Base-by-base conservation (phyloP, 148 eudicot species). In the Rheum nobile region DNA sequence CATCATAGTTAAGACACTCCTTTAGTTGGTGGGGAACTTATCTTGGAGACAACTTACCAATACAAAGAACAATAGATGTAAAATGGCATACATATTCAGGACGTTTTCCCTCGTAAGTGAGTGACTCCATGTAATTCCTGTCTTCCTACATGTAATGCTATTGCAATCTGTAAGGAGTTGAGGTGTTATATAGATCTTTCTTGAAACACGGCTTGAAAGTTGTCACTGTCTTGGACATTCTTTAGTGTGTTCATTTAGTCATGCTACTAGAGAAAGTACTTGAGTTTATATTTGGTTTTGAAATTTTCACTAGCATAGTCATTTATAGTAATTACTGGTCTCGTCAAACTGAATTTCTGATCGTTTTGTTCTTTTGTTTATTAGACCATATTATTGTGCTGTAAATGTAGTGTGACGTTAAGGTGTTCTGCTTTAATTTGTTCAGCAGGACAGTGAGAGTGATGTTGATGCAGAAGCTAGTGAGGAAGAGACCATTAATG, bases 391-490 rank as follows among this genome's bases (percentile, higher is more conserved):
- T n/a, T 50, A 59, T 59, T 10, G 34, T 59, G 67, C 34, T 59
- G 34, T 28, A 59, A 59, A 28, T 59, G 4, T 28, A 32, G 5
- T 65, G 6, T 32, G 70, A 65, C 21, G 5, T 16, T 21, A 65
- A 31, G 70, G 39, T 65, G 39, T 65, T 32, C 32, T 65, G 70
- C 34, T 54, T 67, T 75, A 32, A 34, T 37, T 71, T 79, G 17
- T 77, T 71, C 38, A 37, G 80, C 83, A 88, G 98, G 87, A 82
- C 7, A 71, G 55, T 75, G 90, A 84, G 80, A 86, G 73, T 32
- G 78, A 79, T 69, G 76, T 71, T 82, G 74, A 19, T 46, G 85
- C 14, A 9, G 83, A 80, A 63, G 42, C 61, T 59, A 67, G 41
- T 42, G 89, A 82, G 37, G 89, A 76, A 55, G 79, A 67, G 79